Evolutionary conservation across 2,329 filamentous ascomycete genomes (phyloP).

Genomic region (Sarocladium oryzae): DNA sequence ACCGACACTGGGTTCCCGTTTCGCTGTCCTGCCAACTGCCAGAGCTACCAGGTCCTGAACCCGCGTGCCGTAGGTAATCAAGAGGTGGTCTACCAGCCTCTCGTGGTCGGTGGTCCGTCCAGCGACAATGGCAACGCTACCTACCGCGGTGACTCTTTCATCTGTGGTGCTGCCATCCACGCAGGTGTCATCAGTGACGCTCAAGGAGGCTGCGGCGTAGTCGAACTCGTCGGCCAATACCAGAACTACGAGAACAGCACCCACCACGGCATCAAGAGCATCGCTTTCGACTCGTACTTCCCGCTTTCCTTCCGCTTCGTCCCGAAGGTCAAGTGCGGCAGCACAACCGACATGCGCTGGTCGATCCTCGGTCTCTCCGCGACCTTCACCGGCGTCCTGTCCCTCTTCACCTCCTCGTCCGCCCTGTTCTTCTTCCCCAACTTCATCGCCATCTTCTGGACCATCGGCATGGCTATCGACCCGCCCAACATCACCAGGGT

Average conservation of each 20-base stretch:
- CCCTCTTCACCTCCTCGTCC: conserved; percentile 74
- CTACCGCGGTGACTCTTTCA: conserved; percentile 85
- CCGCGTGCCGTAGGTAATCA: conserved; percentile 69
- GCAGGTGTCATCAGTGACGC: conserved; percentile 67
- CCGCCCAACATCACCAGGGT: conserved; percentile 65
- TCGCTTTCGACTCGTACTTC: conserved; percentile 81
- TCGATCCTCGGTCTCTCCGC: conserved; percentile 73
- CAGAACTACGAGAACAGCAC: conserved; percentile 56
- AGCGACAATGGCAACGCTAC: conserved; percentile 42
- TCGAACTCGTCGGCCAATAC: conserved; percentile 64
- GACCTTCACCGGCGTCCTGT: conserved; percentile 69
- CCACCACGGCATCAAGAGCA: conserved; percentile 68
- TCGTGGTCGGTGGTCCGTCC: conserved; percentile 63
- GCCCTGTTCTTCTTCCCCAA: conserved; percentile 77
- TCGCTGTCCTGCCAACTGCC: conserved; percentile 67
- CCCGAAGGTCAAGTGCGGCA: conserved; percentile 50
- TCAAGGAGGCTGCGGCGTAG: conserved; percentile 75
- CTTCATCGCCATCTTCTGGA: conserved; percentile 80
- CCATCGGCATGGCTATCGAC: conserved; percentile 85
- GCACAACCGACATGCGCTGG: conserved; percentile 77
- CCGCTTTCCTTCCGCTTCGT: conserved; percentile 80
- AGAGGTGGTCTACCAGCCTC: conserved; percentile 54
- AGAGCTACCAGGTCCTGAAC: conserved; percentile 58
- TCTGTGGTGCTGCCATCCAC: conserved; percentile 80
- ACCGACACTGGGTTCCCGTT: conserved; percentile 64